Conservation (phyloP, 306 rosid genomes). For the Vicia villosa region DNA sequence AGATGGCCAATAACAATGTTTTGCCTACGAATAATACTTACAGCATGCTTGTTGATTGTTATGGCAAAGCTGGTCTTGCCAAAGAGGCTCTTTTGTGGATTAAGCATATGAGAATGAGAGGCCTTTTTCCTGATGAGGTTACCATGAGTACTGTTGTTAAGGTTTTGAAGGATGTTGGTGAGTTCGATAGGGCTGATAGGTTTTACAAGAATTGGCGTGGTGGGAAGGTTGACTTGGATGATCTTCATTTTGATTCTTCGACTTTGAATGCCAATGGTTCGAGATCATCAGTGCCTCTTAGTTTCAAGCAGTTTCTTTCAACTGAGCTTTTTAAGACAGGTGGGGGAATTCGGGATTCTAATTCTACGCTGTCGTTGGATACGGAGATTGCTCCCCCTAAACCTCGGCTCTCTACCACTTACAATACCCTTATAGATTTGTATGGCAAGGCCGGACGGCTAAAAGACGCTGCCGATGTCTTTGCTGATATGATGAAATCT, state of each 20-base stretch:
- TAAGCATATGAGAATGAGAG: slow-evolving; percentile 74
- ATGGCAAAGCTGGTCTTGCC: slow-evolving; percentile 79
- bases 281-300: slow-evolving; percentile 50
- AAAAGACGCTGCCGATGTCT: slow-evolving; percentile 77
- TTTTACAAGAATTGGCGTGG: slow-evolving; percentile 78
- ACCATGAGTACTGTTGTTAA: slow-evolving; percentile 83
- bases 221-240: slow-evolving; percentile 70
- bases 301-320: slow-evolving; percentile 80
- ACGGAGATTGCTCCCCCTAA: slow-evolving; percentile 42
- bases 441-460: slow-evolving; percentile 88
- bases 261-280: slow-evolving; percentile 40
- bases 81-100: slow-evolving; percentile 89
- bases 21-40: slow-evolving; percentile 72
- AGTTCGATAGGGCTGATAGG: slow-evolving; percentile 70
- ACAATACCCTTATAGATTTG: slow-evolving; percentile 79
- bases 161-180: slow-evolving; percentile 76
- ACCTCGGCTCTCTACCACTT: slow-evolving; percentile 70
- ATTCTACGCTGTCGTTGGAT: slow-evolving; percentile 8
- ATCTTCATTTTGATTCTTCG: slow-evolving; percentile 62
- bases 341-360: slow-evolving; percentile 50
- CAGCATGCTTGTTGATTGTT: slow-evolving; percentile 81
- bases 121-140: slow-evolving; percentile 83
- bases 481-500: slow-evolving; percentile 77
- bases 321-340: slow-evolving; percentile 91
- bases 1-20: slow-evolving; percentile 72